These are phyloP conservation scores for Blattamonas nauphoetae DNA, from an alignment of 78 protist species.

Conservation along the genomic window DNA sequence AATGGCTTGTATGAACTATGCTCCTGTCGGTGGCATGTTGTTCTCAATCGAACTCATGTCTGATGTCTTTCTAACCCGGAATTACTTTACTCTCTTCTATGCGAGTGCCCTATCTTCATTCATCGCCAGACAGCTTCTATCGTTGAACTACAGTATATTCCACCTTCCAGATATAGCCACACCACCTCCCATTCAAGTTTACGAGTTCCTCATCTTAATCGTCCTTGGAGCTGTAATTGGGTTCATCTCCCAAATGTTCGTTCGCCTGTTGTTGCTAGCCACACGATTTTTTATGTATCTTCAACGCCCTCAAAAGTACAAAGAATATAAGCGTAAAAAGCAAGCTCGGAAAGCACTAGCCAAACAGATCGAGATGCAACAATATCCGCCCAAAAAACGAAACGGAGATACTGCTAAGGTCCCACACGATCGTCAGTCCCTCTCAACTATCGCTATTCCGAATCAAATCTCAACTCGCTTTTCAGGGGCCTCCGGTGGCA, in stretches of 20 bases:
- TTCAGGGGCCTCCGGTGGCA: no score
- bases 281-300: no score
- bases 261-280: no score
- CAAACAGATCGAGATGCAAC: neutral
- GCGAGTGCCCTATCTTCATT: neutral
- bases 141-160: neutral
- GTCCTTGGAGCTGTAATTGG: neutral
- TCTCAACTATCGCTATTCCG: no score
- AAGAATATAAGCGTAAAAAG: no score
- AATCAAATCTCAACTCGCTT: no score
- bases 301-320: no score
- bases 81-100: neutral
- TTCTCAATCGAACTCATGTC: neutral
- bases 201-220: neutral
- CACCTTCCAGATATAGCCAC: neutral
- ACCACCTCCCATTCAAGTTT: neutral
- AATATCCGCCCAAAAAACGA: neutral
- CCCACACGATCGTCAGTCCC: no score
- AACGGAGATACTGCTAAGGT: neutral
- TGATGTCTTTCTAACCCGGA: neutral
- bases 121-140: neutral
- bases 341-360: no score
- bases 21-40: neutral
- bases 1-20: neutral
- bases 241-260: neutral